Evolutionary conservation across 2,329 filamentous ascomycete genomes (phyloP), one percentile per base, ranked within the genome.

Genomic region (Fusarium sp.): DNA sequence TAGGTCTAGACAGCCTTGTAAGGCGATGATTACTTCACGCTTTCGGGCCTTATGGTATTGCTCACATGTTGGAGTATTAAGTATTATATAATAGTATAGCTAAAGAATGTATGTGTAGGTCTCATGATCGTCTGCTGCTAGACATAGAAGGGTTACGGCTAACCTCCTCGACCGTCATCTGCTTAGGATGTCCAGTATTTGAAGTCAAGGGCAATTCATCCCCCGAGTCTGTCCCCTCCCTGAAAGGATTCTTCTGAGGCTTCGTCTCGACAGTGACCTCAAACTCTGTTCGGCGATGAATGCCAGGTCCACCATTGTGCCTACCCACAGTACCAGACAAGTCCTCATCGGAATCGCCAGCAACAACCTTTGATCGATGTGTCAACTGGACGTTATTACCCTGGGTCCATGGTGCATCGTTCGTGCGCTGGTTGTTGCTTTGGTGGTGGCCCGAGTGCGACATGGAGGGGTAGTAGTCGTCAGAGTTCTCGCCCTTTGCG

Each of bases 181-280:
- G 53, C 28, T 75, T 77, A 0, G 75, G 72, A 42, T 77, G 75
- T 3, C 75, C 75, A 0, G 73, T 58, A 57, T 77, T 55, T 9
- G 61, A 68, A 6, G 75, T 77, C 44, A 77, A 48, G 5, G 75
- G 75, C 2, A 73, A 15, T 61, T 77, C 75, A 30, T 77, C 55
- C 9, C 30, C 44, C 3, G 50, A 58, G 22, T 57, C 70, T 3
- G 15, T 33, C 1, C 51, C 38, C 3, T 50, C 38, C 7, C 45
- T 74, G 6, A 65, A 48, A 4, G 64, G 64, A 10, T 71, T 56
- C 5, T 22, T 57, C 24, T 70, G 54, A 0, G 48, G 36, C 7
- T 72, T 58, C 2, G 59, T 44, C 51, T 78, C 76, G 1, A 78
- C 70, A 13, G 51, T 75, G 9, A 78, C 56, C 41, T 78, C 69